These are phyloP conservation scores for Heterobasidion irregulare DNA, from an alignment of 1,284 basidiomycete genomes.

Conservation along the genomic window DNA sequence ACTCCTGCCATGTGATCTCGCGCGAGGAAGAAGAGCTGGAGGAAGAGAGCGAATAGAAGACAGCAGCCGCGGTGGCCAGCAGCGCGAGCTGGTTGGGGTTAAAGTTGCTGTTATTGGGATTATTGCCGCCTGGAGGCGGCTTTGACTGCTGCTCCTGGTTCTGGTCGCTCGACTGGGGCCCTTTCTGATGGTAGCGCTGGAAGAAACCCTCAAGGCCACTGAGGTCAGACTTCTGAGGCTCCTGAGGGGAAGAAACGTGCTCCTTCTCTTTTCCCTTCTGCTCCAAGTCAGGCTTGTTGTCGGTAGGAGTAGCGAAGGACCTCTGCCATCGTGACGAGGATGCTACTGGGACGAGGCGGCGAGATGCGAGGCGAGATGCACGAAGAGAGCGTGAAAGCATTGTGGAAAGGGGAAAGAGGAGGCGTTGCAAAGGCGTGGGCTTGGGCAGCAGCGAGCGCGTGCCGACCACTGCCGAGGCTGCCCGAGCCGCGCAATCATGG, in stretches of 20 bases:
- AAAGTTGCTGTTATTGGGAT: conserved; percentile 41
- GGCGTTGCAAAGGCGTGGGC: neutral
- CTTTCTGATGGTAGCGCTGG: conserved; percentile 59
- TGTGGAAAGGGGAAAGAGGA: conserved; percentile 8
- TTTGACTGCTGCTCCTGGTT: conserved; percentile 13
- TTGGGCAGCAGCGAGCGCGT: neutral
- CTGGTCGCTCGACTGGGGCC: conserved; percentile 23
- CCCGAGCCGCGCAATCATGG: neutral
- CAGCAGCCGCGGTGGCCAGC: conserved; percentile 49
- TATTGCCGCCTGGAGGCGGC: conserved; percentile 33
- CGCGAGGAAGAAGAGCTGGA: conserved; percentile 54
- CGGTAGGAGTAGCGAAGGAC: conserved; percentile 34
- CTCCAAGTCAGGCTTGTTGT: conserved; percentile 19
- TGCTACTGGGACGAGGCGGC: conserved; percentile 24
- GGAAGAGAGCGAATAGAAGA: conserved; percentile 64
- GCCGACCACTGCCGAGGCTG: neutral
- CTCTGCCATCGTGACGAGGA: conserved; percentile 21
- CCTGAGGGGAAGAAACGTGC: conserved; percentile 18
- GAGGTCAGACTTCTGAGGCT: conserved; percentile 23
- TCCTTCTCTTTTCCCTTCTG: conserved; percentile 16
- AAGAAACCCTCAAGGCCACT: conserved; percentile 75
- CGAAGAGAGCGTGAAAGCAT: conserved; percentile 38
- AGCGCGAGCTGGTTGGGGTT: conserved; percentile 53
- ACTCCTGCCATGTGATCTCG: conserved; percentile 99
- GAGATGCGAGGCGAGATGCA: conserved; percentile 26